These are phyloP conservation scores for Coemansia sp. DNA, from an alignment of 192 early-diverging fungal genomes.

Conservation along the genomic window DNA sequence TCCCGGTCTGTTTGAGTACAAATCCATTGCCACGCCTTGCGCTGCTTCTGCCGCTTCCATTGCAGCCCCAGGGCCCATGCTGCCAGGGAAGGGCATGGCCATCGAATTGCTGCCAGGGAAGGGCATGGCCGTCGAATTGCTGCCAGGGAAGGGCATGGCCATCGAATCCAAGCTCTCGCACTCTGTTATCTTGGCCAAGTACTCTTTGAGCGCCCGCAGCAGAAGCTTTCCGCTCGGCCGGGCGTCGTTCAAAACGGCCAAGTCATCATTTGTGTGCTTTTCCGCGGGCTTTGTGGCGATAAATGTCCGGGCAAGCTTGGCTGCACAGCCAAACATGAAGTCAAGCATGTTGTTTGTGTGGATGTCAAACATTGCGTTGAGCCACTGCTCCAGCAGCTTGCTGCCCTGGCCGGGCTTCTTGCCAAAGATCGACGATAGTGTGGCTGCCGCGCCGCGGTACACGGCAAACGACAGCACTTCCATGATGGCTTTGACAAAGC, in stretches of 20 bases:
- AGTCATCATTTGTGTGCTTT: background rate
- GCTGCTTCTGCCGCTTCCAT: no score
- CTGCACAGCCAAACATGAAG: constrained; percentile 21
- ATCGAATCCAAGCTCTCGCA: constrained; percentile 10
- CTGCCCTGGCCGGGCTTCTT: constrained; percentile 16
- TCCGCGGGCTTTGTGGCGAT: constrained; percentile 12
- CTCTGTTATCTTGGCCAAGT: constrained; percentile 18
- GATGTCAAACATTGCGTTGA: constrained; percentile 28
- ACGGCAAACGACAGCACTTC: constrained; percentile 13
- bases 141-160: background rate
- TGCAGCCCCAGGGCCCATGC: background rate
- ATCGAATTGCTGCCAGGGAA: no score
- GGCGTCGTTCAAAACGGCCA: background rate
- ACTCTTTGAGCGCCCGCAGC: constrained; percentile 10
- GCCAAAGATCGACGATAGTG: background rate
- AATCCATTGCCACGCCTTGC: no score
- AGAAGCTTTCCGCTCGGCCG: background rate
- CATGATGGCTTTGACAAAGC: constrained; percentile 41
- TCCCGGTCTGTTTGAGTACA: no score
- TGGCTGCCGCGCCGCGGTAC: background rate
- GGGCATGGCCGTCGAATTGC: no score
- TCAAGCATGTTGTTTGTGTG: constrained; percentile 22
- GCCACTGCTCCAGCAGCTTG: constrained; percentile 44
- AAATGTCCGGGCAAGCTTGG: constrained; percentile 14
- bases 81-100: no score